Conservation (phyloP, 2,329 filamentous ascomycete species). For the Calonectria montana region DNA sequence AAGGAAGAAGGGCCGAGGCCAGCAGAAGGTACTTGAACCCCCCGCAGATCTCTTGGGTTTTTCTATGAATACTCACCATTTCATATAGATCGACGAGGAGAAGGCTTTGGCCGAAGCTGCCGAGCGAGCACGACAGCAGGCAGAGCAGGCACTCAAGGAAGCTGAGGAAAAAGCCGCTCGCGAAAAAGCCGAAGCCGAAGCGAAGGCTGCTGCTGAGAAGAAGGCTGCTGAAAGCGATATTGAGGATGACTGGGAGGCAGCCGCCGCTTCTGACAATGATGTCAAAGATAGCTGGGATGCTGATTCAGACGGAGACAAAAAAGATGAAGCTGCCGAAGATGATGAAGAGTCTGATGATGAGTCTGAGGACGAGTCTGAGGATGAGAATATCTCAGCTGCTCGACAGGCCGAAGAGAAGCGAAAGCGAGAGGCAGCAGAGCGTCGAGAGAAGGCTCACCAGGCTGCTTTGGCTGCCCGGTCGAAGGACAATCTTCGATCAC, state of each 20-base stretch:
- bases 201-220: constrained; percentile 64
- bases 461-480: constrained; percentile 91
- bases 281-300: constrained; percentile 98
- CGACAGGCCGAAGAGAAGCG: constrained; percentile 78
- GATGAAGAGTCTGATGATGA: constrained; percentile 56
- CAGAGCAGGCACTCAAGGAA: constrained; percentile 73
- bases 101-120: constrained; percentile 82
- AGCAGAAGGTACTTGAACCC: constrained; percentile 61
- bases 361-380: constrained; percentile 75
- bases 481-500: constrained; percentile 93
- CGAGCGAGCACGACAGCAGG: constrained; percentile 75
- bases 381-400: constrained; percentile 80
- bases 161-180: constrained; percentile 70
- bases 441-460: constrained; percentile 90
- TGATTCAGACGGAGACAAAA: constrained; percentile 70
- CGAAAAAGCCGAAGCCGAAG: constrained; percentile 68
- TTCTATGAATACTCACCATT: constrained; percentile 22
- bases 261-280: constrained; percentile 80
- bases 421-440: constrained; percentile 89
- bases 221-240: constrained; percentile 69
- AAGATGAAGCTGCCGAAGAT: constrained; percentile 37
- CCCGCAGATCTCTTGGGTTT: background rate
- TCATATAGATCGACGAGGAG: constrained; percentile 75
- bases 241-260: constrained; percentile 90
- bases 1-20: constrained; percentile 76